Conservation (phyloP, 257 asterid species). For the Przewalskia tangutica region DNA sequence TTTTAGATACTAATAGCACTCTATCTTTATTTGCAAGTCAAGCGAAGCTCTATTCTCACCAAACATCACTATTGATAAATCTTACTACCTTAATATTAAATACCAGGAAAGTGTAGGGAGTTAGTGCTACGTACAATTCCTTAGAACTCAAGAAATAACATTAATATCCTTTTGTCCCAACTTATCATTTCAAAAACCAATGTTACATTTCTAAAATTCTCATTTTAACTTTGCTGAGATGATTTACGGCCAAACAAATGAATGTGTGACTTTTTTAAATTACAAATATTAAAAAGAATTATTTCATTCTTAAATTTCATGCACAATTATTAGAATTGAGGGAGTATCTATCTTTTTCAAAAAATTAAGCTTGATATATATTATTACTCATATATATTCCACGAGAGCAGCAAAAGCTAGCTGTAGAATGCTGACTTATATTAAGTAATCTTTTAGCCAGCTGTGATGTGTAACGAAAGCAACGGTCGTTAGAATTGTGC, state of each 20-base stretch:
- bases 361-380: not conserved
- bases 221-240: not conserved
- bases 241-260: too few relatives aligned
- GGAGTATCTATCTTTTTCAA: not conserved
- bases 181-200: not conserved
- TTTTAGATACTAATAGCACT: not conserved
- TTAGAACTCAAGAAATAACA: not conserved
- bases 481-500: not conserved
- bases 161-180: not conserved
- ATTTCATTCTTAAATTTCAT: too few relatives aligned
- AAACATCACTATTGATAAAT: not conserved
- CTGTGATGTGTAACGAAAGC: slow-evolving; percentile 2
- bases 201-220: too few relatives aligned
- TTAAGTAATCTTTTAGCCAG: not conserved
- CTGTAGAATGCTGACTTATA: not conserved
- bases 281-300: too few relatives aligned
- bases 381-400: not conserved
- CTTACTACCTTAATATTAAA: not conserved
- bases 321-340: not conserved
- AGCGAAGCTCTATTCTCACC: not conserved
- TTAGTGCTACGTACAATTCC: not conserved
- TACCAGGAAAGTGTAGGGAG: not conserved
- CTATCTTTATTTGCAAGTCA: not conserved
- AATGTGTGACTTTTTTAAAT: too few relatives aligned
- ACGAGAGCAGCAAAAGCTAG: not conserved